Evolutionary conservation across 805 yeast genomes (phyloP).

Genomic region (Saccharomyces paradoxus): DNA sequence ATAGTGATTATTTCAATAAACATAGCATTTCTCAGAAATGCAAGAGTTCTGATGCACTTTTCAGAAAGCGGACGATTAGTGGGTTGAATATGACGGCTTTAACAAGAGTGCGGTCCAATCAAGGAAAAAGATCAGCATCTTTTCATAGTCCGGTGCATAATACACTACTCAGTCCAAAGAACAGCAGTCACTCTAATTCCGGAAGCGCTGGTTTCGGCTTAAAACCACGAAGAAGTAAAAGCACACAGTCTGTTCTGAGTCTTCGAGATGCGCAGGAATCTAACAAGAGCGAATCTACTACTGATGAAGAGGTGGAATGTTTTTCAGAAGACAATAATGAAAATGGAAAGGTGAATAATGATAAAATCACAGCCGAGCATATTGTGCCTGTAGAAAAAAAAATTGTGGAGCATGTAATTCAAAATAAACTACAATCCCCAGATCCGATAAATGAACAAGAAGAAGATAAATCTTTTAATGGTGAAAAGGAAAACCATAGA

Average conservation of each 20-base stretch:
- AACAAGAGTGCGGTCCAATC: constrained; percentile 19
- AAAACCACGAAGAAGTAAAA: constrained; percentile 24
- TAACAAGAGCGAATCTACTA: constrained; percentile 18
- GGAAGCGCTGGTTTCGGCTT: constrained; percentile 15
- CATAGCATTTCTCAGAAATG: constrained; percentile 17
- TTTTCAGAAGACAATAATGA: constrained; percentile 32
- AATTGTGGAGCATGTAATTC: not conserved
- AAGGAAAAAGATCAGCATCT: constrained; percentile 7
- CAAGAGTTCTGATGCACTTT: constrained; percentile 26
- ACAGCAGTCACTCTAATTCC: constrained; percentile 1
- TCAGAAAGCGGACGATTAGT: constrained; percentile 23
- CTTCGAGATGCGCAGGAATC: constrained; percentile 19
- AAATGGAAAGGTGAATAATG: constrained; percentile 1
- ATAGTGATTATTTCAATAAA: constrained; percentile 4
- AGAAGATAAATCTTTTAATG: not conserved
- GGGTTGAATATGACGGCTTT: constrained; percentile 30
- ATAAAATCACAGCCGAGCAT: constrained; percentile 2
- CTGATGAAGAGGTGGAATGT: constrained; percentile 37
- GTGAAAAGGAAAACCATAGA: not conserved
- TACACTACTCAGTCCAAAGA: not conserved
- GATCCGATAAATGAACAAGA: not conserved
- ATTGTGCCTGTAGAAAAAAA: not conserved
- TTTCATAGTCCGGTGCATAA: not conserved
- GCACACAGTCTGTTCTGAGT: constrained; percentile 24
- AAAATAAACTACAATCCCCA: not conserved